Conservation (phyloP, 805 yeast species). For the Teunomyces stri region DNA sequence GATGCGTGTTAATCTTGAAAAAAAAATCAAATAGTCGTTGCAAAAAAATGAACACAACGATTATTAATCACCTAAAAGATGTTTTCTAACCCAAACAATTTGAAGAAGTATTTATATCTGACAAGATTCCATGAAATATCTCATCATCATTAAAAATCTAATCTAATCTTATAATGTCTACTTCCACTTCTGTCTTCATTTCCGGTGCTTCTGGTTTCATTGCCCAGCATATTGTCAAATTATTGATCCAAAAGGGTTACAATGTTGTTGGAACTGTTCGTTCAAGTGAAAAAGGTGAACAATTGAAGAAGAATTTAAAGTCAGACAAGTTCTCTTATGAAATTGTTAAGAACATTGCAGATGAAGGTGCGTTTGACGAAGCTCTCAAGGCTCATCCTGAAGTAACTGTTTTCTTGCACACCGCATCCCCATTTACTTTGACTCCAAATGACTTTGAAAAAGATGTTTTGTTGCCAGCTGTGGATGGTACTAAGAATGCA, state of each 20-base stretch:
- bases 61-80: no score
- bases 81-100: no score
- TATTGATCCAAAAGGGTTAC: conserved; percentile 38
- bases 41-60: no score
- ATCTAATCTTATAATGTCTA: neutral
- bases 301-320: conserved; percentile 9
- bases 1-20: no score
- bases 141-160: neutral
- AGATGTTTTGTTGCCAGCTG: conserved; percentile 25
- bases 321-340: conserved; percentile 22
- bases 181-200: conserved; percentile 30
- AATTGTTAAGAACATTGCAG: conserved; percentile 28
- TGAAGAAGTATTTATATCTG: no score
- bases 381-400: conserved; percentile 41
- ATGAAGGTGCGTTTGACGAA: conserved; percentile 44
- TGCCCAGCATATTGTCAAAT: conserved; percentile 45
- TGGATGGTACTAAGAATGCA: conserved; percentile 27
- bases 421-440: conserved; percentile 44
- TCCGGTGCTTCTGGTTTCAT: conserved; percentile 54
- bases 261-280: conserved; percentile 53
- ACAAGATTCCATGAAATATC: no score
- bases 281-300: conserved; percentile 23
- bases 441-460: conserved; percentile 15
- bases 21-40: no score
- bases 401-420: conserved; percentile 43